Conservation (phyloP, 2,329 filamentous ascomycete genomes). For the Keithomyces neogunnii region DNA sequence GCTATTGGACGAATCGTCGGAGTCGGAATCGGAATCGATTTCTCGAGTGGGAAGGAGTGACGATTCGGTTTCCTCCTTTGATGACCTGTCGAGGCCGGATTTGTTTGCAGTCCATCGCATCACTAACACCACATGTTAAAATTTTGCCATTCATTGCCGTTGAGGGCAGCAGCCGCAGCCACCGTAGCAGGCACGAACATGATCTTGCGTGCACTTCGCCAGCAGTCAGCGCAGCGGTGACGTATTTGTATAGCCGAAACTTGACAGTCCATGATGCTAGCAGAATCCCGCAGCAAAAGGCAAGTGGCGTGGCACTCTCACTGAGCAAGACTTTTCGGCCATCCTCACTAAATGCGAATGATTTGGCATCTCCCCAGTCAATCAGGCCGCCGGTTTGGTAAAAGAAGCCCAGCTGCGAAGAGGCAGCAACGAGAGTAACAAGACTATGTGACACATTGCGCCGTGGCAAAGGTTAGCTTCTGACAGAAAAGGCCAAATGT, state of each 20-base stretch:
- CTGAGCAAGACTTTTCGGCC: slow-evolving; percentile 22
- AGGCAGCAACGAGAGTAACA: slow-evolving; percentile 17
- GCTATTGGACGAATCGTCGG: not conserved
- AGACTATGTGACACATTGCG: slow-evolving; percentile 11
- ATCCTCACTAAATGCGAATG: slow-evolving; percentile 21
- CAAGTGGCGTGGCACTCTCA: slow-evolving; percentile 18
- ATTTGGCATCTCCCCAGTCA: slow-evolving; percentile 22
- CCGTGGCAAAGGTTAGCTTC: slow-evolving; percentile 9
- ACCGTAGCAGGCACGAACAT: slow-evolving; percentile 12
- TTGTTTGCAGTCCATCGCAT: slow-evolving; percentile 2
- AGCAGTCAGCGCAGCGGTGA: slow-evolving; percentile 14
- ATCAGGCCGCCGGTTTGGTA: slow-evolving; percentile 22
- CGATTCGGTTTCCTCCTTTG: slow-evolving; percentile 1
- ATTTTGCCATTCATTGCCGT: not conserved
- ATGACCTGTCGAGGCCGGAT: not conserved
- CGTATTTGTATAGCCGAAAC: slow-evolving; percentile 13
- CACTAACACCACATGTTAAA: not conserved
- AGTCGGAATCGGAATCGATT: slow-evolving; percentile 7
- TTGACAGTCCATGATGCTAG: slow-evolving; percentile 15
- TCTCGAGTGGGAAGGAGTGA: slow-evolving; percentile 6
- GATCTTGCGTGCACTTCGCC: slow-evolving; percentile 12
- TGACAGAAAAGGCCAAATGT: not conserved
- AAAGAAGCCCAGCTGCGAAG: slow-evolving; percentile 24
- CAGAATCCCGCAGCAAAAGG: slow-evolving; percentile 14
- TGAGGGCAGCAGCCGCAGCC: not conserved